Percentiles rank a stretch among this genome's conserved stretches.
Conservation (phyloP, 2,329 filamentous ascomycete species). For the Scytalidium sp. region DNA sequence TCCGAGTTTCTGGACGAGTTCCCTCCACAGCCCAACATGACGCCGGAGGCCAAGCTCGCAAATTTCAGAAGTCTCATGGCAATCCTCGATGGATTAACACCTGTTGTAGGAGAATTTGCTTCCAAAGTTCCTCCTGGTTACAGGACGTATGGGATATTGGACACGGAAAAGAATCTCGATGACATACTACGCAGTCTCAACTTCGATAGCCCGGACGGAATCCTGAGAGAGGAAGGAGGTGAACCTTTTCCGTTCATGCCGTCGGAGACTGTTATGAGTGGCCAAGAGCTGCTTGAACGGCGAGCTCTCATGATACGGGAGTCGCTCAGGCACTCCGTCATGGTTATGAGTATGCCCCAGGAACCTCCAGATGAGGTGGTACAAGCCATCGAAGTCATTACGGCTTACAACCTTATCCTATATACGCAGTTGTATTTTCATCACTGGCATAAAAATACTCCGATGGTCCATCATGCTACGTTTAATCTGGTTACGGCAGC, state of each 20-base stretch:
- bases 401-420: slow-evolving; percentile 18
- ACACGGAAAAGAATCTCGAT: slow-evolving; percentile 16
- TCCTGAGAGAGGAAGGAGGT: background rate
- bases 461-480: slow-evolving; percentile 26
- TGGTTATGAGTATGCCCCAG: slow-evolving; percentile 15
- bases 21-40: slow-evolving; percentile 21
- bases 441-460: slow-evolving; percentile 29
- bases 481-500: slow-evolving; percentile 26
- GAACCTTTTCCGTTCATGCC: background rate
- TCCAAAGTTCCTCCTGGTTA: background rate
- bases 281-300: slow-evolving; percentile 15
- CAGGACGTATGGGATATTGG: slow-evolving; percentile 10
- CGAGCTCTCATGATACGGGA: slow-evolving; percentile 24
- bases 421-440: slow-evolving; percentile 27
- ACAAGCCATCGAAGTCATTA: slow-evolving; percentile 24
- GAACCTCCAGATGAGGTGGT: slow-evolving; percentile 18
- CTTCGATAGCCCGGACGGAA: slow-evolving; percentile 9
- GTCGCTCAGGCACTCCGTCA: slow-evolving; percentile 23
- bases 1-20: slow-evolving; percentile 26
- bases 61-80: slow-evolving; percentile 9
- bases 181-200: slow-evolving; percentile 22
- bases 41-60: slow-evolving; percentile 11
- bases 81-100: background rate
- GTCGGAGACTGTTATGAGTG: background rate
- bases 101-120: background rate